Evolutionary conservation across 805 yeast genomes (phyloP).

Genomic region (Candida khao-thaluensis): DNA sequence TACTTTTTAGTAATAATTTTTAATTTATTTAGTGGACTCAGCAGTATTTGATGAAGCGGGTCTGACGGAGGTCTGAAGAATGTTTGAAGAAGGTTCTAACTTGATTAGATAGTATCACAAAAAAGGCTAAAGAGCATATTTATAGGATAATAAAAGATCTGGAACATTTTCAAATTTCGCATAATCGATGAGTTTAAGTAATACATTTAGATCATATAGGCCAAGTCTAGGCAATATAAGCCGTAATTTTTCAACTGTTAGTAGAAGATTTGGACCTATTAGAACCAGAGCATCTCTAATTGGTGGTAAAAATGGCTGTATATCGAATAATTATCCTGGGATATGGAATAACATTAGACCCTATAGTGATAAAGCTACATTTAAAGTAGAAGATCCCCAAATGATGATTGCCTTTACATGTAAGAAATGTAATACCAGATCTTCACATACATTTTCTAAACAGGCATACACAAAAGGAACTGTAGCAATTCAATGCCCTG

Average conservation of each 20-base stretch:
- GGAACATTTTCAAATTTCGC: too few relatives aligned
- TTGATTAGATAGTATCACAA: too few relatives aligned
- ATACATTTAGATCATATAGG: neutral
- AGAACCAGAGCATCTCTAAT: too few relatives aligned
- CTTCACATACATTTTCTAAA: conserved; percentile 87
- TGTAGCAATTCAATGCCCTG: conserved; percentile 87
- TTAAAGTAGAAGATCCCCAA: conserved; percentile 72
- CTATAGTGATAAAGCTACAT: conserved; percentile 10
- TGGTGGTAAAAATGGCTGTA: too few relatives aligned
- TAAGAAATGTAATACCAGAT: conserved; percentile 78
- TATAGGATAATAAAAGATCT: too few relatives aligned
- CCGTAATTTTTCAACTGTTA: neutral
- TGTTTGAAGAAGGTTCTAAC: too few relatives aligned
- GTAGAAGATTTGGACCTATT: neutral
- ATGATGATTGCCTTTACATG: conserved; percentile 91
- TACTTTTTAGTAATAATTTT: conserved; percentile 4
- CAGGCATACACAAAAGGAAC: conserved; percentile 89
- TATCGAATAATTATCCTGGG: too few relatives aligned
- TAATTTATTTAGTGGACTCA: too few relatives aligned
- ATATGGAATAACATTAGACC: too few relatives aligned
- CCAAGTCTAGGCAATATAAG: neutral
- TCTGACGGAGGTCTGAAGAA: too few relatives aligned
- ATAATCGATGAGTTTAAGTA: neutral
- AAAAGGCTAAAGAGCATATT: too few relatives aligned
- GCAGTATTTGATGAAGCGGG: too few relatives aligned